Evolutionary conservation across 1,284 basidiomycete species (phyloP).

Genomic region (Ganoderma resinaceum): DNA sequence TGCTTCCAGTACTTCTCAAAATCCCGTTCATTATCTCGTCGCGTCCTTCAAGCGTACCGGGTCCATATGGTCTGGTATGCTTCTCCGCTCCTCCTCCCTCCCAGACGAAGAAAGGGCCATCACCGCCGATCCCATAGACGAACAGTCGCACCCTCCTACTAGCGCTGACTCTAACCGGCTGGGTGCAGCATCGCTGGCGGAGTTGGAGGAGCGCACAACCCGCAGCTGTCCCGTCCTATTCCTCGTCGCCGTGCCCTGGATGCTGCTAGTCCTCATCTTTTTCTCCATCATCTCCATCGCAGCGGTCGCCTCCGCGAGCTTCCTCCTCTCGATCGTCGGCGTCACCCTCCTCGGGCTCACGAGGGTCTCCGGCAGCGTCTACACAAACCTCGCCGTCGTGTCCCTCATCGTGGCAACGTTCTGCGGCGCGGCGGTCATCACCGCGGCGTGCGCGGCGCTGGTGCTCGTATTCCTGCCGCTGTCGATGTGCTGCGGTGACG

Average conservation of each 20-base stretch:
- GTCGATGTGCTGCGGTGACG: neutral
- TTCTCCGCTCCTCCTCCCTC: neutral
- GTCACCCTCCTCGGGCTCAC: neutral
- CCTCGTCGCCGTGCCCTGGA: neutral
- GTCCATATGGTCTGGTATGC: neutral
- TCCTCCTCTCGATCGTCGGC: neutral
- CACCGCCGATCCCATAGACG: neutral
- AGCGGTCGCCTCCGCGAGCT: neutral
- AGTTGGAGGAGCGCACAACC: neutral
- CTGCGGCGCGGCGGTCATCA: neutral
- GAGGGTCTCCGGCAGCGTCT: neutral
- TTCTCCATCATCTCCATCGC: neutral
- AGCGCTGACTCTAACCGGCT: neutral
- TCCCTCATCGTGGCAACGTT: neutral
- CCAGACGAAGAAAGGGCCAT: neutral
- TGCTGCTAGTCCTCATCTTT: neutral
- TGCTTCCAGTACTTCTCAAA: neutral
- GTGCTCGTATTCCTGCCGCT: neutral
- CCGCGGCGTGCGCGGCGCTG: neutral
- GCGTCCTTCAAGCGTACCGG: neutral
- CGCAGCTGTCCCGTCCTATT: neutral
- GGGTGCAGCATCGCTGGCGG: neutral
- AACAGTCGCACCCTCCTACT: no score
- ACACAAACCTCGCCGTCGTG: neutral
- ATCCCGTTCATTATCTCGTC: neutral